Base-by-base conservation (phyloP, 2,329 filamentous ascomycete species). In the Neonectria magnoliae region DNA sequence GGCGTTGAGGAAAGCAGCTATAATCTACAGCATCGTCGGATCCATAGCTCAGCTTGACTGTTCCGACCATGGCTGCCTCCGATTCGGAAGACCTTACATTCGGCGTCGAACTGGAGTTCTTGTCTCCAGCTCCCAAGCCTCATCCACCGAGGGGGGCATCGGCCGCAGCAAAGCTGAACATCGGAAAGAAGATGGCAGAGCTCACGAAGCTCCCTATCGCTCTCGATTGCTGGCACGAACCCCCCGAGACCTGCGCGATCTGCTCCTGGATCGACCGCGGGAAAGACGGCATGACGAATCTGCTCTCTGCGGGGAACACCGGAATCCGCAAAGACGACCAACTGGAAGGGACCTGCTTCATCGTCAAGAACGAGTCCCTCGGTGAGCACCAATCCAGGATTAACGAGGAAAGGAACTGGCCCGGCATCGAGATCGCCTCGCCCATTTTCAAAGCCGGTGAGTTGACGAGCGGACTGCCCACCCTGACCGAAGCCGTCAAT, bases 101-200 rank as follows among this genome's bases (percentile, higher is more conserved):
- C 45, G 72, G 73, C 11, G 27, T 71, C 25, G 73, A 74, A 50
- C 44, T 75, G 2, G 73, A 74, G 11, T 66, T 75, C 48, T 63
- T 71, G 53, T 57, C 68, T 22, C 47, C 60, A 1, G 44, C n/a
- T 41, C 59, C 13, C 7, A 16, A 9, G 7, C 45, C 13, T 5
- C 13, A 9, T 16, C 36, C 36, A 5, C 36, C 5, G 25, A 48
- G 22, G 25, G 45, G 45, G 7, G 8, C 3, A 10, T 27, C 7
- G 6, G 27, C 60, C n/a, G 64, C 59, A 20, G 31, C 64, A 1
- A 57, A 66, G 2, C 29, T 56, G 25, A 47, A 67, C 47, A 18
- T 68, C 5, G 57, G 66, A 2, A 52, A 65, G 14, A 10, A 41
- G 5, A 48, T 64, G 8, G 51, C 44, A 2, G 29, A 42, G 0